Evolutionary conservation across 116 monocot genomes (phyloP), one percentile per base, ranked within the genome.

Genomic region (Trichopus zeylanicus): DNA sequence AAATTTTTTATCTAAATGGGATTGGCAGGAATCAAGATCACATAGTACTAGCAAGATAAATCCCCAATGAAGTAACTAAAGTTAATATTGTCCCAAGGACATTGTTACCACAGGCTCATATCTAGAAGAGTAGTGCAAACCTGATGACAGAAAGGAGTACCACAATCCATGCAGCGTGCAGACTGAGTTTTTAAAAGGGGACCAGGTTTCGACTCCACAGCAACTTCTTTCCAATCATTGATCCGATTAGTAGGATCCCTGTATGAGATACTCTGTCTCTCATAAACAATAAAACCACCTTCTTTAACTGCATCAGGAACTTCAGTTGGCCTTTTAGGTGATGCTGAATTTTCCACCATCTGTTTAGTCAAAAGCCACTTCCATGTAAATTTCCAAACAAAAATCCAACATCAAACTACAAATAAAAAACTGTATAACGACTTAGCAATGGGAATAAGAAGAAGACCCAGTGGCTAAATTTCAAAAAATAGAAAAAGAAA

Each of bases 151-250:
- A 99, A 99, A 23, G 99, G 99, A 29, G 99, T 99, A 7, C 99
- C 99, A 64, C 99, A 99, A 64, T 99, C 99, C 99, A 99, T 99
- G 73, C 99, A 99, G 46, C 99, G 85, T 53, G 99, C 99, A 42
- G 99, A 99, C 51, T 99, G 99, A 6, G 99, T 99, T 57, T 85
- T 92, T 61, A 99, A 61, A 38, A 99, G 63, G 15, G 92, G 76
- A 16, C 99, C 92, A 39, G 92, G 85, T 28, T 80, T 85, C 48
- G 70, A 77, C 68, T 83, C 83, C 19, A 78, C 75, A 32, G 78
- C 71, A 67, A 99, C 99, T 73, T 99, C 99, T 26, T 92, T 73
- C 92, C 91, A 99, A 56, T 99, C 99, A 70, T 74, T 73, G n/a
- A 92, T 83, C 57, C 99, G 61, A 11, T 19, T 49, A 73, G 60